phyloP scores from a whole-genome alignment of 2,329 filamentous ascomycete genomes.

The Hymenoscyphus repandus region DNA sequence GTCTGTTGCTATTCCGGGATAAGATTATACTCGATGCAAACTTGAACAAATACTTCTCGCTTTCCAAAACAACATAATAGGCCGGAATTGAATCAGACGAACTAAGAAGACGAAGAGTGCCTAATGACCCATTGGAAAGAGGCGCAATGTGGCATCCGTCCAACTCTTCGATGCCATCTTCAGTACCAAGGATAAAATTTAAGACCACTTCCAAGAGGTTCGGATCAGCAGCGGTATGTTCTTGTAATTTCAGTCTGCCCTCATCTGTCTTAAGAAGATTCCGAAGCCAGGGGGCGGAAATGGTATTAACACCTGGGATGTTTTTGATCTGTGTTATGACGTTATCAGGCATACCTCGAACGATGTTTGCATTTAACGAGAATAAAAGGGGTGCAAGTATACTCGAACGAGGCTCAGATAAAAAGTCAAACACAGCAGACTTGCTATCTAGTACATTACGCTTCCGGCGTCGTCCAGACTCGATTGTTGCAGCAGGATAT shows the following conservation, averaged over 20 bases:
- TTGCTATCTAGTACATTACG: conserved; percentile 10
- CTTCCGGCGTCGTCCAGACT: not conserved
- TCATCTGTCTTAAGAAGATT: conserved; percentile 14
- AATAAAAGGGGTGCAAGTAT: conserved; percentile 16
- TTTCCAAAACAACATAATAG: conserved; percentile 14
- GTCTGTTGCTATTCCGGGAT: not conserved
- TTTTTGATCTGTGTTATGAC: conserved; percentile 10
- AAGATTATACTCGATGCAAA: conserved; percentile 20
- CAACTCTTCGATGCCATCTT: conserved; percentile 15
- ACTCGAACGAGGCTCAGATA: conserved; percentile 9
- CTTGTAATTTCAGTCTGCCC: conserved; percentile 1
- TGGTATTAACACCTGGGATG: conserved; percentile 6
- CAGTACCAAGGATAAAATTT: conserved; percentile 4
- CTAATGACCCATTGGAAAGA: conserved; percentile 21
- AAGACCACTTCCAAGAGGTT: conserved; percentile 10
- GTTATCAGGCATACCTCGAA: conserved; percentile 12
- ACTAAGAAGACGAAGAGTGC: conserved; percentile 8
- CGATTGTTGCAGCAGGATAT: conserved; percentile 17
- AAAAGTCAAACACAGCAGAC: conserved; percentile 24
- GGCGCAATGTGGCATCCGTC: conserved; percentile 27
- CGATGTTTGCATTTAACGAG: conserved; percentile 12
- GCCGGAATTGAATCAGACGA: not conserved
- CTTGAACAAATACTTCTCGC: conserved; percentile 21
- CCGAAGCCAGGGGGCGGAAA: conserved; percentile 16
- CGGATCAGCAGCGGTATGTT: conserved; percentile 4